Evolutionary conservation across 305 asterid species (phyloP), one percentile per base, ranked within the genome.

Genomic region (Fraxinus floribunda): DNA sequence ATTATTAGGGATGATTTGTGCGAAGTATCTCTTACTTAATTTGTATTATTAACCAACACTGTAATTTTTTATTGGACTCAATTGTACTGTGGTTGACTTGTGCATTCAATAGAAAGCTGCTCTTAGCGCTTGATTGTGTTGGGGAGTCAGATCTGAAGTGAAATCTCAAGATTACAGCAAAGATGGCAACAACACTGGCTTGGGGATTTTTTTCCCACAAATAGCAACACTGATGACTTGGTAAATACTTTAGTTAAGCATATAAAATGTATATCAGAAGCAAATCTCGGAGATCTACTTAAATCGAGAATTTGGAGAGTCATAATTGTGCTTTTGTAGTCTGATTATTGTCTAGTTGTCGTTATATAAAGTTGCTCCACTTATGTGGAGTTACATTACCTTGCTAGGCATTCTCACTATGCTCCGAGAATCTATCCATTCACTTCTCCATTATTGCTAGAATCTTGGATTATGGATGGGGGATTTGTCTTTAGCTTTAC

Each of bases 101-200:
- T 83, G 71, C 52, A 80, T 86, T 82, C 38, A 72, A 83, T 84
- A 83, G 88, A 88, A 64, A 44, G 32, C 79, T 76, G 88, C 87
- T 62, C 81, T 78, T 86, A 75, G 88, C 85, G 72, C 82, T 84
- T 82, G 90, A 80, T 82, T 84, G 87, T 77, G 82, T 57, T 75
- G 85, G 86, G 81, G 85, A 20, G 83, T 80, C 83, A 82, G 94
- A 90, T 93, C 94, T 85, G 92, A 83, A 77, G 83, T 83, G 88
- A 84, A 85, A 90, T 88, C 86, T 87, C 78, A 36, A 49, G 84
- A 85, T 88, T 87, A 57, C 86, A 83, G 88, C 83, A 84, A 91
- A 89, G 87, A 89, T 94, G 98, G 95, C 97, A 85, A 89, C 97
- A 2, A 86, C 97, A 77, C 79, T 94, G 86, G 89, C 91, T 80